Evolutionary conservation across 176 grass and related monocot species (phyloP), one percentile per base, ranked within the genome.

Genomic region (Oryza officinalis): DNA sequence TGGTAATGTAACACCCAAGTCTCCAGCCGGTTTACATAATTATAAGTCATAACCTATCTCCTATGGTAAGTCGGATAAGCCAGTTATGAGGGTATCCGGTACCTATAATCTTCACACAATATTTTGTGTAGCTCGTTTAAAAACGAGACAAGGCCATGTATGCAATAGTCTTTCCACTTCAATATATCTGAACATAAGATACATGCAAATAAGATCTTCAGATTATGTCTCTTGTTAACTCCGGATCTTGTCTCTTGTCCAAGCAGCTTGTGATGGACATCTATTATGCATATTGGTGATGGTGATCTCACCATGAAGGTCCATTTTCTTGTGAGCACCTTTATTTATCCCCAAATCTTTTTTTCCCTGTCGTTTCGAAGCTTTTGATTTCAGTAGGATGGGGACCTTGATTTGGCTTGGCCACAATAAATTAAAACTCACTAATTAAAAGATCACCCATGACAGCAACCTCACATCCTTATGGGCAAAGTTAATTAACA

Each of bases 381-480:
- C 7, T 35, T 78, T 64, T 82, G 43, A 22, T 65, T 65, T 72
- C 10, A 61, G 9, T 61, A 25, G 57, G 57, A n/a, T 32, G 38
- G 17, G 43, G 11, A 4, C 59, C 79, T 79, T 25, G 43, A 50
- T 52, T 32, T 27, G 81, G 25, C 13, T 41, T 81, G 27, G 13
- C 25, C 65, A 81, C 41, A 49, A 44, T 8, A 71, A 50, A 50
- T 50, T 50, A 17, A 38, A 41, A 71, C 5, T 13, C 73, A 35
- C 2, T 8, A 76, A 60, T n/a, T 69, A 35, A 83, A 80, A 71
- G 65, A 22, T 23, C 22, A 52, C 38, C 72, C 41, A 33, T 85
- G 87, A 89, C 20, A 81, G 65, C 23, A 68, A 81, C 78, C 14
- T 72, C 52, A 25, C 25, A 22, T 43, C 17, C 52, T 33, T 65